Conservation (phyloP, 805 yeast species). For the Myxozyma kluyveri region DNA sequence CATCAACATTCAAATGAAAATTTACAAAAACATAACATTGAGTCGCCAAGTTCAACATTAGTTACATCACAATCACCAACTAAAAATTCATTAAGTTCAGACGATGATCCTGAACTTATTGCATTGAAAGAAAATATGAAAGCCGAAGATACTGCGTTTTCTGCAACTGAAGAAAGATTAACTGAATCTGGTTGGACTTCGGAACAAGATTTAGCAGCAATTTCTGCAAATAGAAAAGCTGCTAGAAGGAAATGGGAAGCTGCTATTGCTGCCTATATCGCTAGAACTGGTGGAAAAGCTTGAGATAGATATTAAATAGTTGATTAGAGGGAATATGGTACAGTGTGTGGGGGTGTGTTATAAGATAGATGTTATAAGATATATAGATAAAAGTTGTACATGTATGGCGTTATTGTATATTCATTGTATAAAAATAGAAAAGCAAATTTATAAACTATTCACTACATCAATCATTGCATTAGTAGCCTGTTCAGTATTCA, state of each 20-base stretch:
- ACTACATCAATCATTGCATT: constrained; percentile 15
- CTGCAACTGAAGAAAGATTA: constrained; percentile 22
- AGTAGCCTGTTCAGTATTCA: constrained; percentile 22
- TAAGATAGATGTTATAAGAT: background rate
- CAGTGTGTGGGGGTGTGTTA: background rate
- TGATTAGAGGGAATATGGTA: background rate
- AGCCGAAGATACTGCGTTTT: constrained; percentile 27
- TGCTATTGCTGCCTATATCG: constrained; percentile 12
- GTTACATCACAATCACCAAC: background rate
- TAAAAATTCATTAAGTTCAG: constrained; percentile 1
- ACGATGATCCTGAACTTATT: constrained; percentile 11
- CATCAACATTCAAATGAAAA: too few relatives aligned
- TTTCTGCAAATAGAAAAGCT: constrained; percentile 20
- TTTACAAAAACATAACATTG: background rate
- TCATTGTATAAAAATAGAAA: too few relatives aligned
- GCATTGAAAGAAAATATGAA: constrained; percentile 14
- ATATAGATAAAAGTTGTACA: too few relatives aligned
- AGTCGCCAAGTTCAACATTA: background rate
- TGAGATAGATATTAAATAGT: background rate
- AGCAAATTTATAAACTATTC: too few relatives aligned
- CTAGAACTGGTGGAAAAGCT: too few relatives aligned
- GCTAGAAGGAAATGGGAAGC: constrained; percentile 24
- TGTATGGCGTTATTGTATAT: too few relatives aligned
- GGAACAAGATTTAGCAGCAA: constrained; percentile 21
- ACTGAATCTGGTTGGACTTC: constrained; percentile 28